Evolutionary conservation across 352 stramenopile species (phyloP), one percentile per base, ranked within the genome.

Genomic region (Phytophthora pistaciae): DNA sequence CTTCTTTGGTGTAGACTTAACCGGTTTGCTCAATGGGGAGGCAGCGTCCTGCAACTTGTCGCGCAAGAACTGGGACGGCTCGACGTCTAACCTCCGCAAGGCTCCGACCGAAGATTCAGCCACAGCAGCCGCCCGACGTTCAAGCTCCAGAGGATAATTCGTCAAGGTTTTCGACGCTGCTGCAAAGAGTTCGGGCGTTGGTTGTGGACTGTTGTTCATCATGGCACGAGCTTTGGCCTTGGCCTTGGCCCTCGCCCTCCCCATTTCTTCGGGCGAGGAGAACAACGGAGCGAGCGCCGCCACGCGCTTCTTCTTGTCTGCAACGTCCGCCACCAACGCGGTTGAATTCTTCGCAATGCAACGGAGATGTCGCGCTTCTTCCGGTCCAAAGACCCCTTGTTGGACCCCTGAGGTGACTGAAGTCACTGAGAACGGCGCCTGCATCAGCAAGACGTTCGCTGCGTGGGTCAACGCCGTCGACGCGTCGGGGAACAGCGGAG

Each of bases 111-210:
- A 53, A 48, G 8, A 29, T 56, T 59, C 44, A 10, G 31, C 44
- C 21, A 49, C 70, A n/a, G 29, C 57, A 36, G 38, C 64, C 29
- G 53, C 53, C 18, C 76, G 78, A 40, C 72, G 66, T 33, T 84
- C 74, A n/a, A 88, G 33, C 50, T 90, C 82, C 33, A 80, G 48
- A 7, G 79, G 74, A 53, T 80, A 88, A 50, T 87, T 84, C 1
- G 62, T 68, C 10, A 79, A 53, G 0, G 55, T 58, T 49, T 60
- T 68, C 6, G 68, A 44, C 9, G 58, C 69, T 16, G 54, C 64
- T 27, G 31, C 27, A 23, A 29, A n/a, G 5, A 72, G 33, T 2
- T 75, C 54, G 8, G 29, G 21, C 4, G 49, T 44, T 36, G 7
- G 29, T 46, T 77, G 65, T 58, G 74, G 60, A 25, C 74, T 14